Base-by-base conservation (phyloP, 2,329 filamentous ascomycete species). In the Hypocrella siamensis region DNA sequence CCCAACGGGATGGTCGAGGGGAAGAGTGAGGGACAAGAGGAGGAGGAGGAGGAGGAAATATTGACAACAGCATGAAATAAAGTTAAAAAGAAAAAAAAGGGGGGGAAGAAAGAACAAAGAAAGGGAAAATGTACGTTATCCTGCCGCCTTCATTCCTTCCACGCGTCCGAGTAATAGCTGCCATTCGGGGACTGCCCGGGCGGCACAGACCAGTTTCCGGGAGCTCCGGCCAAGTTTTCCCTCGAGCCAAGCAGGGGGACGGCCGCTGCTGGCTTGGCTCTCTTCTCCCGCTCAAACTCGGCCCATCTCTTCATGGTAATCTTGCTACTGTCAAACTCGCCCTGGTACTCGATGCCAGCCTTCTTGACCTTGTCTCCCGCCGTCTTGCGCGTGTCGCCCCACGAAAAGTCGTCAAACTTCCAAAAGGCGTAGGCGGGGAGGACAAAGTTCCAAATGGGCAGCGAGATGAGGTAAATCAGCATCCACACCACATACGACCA, bases 401-500 rank as follows among this genome's bases (percentile, higher is more conserved):
- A 98, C 35, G 82, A 93, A 65, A 98, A 98, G 62, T 98, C 90
- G 53, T 98, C 90, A 53, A 98, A 98, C 61, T 98, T 96, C 90
- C 90, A 98, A 65, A 88, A 98, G 3, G 90, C 80, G 52, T 98
- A 98, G 6, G 74, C 73, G 0, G 90, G 90, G 7, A 98, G 74
- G 24, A 98, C 67, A 53, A 98, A 93, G 57, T 98, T 98, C 90
- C 90, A 98, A 35, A 98, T 70, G 1, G 92, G 92, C 2, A 98
- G 73, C 1, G 90, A 93, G 28, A 86, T 33, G 14, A 98, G 72
- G 55, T 98, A 98, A 55, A 96, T 90, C 27, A 90, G 52, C 90
- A 98, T 96, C 90, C 90, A 98, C 27, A 80, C 58, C 26, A 98
- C 77, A 49, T 98, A 98, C 1, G 82, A 79, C 69, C 79, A 78